A percentile compares a stretch with the other conserved stretches of the same genome.
Evolutionary conservation across 176 grass and related monocot species (phyloP).

Genomic region (Carex pumila): DNA sequence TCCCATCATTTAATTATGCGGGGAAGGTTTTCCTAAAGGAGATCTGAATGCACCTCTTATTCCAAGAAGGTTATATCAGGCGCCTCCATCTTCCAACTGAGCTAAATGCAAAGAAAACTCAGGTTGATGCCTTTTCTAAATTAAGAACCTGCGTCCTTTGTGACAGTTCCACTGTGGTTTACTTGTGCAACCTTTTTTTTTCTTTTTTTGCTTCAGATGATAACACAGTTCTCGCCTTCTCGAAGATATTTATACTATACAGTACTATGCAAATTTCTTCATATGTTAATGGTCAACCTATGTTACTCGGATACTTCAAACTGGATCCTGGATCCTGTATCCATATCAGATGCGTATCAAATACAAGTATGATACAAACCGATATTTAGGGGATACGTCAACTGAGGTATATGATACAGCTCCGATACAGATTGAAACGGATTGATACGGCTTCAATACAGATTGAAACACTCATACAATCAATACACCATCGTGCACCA

Average conservation of each 20-base stretch:
- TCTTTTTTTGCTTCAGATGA: not conserved
- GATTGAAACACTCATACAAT: too few species aligned
- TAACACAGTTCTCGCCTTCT: not conserved
- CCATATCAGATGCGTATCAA: too few species aligned
- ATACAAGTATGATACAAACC: too few species aligned
- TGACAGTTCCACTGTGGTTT: not conserved
- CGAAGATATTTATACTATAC: not conserved
- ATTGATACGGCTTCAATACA: too few species aligned
- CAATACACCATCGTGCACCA: too few species aligned
- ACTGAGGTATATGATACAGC: too few species aligned
- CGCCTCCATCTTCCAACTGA: not conserved
- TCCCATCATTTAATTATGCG: not conserved
- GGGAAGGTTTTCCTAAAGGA: not conserved
- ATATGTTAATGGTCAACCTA: too few species aligned
- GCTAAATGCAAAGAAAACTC: not conserved
- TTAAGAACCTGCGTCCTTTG: not conserved
- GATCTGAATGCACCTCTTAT: not conserved
- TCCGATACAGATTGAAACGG: too few species aligned
- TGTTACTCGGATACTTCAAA: too few species aligned
- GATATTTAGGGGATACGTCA: too few species aligned
- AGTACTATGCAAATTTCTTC: not conserved
- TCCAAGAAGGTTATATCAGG: not conserved
- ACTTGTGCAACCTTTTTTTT: not conserved
- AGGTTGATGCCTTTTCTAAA: not conserved
- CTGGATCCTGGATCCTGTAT: too few species aligned